phyloP scores from a whole-genome alignment of 2,329 filamentous ascomycete species.

The Fusarium liriodendri region DNA sequence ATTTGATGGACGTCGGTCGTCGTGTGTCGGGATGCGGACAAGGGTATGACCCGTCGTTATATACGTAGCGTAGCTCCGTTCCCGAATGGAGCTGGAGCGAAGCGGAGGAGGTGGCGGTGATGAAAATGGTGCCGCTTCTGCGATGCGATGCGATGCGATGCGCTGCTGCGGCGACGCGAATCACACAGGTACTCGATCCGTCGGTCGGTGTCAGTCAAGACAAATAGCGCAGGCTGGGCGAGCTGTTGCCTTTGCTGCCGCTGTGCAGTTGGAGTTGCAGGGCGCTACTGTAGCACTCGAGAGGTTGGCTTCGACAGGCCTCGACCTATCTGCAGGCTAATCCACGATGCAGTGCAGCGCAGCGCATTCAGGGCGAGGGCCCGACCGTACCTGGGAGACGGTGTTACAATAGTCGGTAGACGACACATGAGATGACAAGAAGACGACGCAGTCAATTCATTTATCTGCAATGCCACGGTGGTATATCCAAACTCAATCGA shows the following conservation, averaged over 20 bases:
- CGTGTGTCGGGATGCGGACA: neutral
- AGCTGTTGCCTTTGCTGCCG: neutral
- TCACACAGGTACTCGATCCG: neutral
- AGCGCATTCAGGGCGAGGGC: neutral
- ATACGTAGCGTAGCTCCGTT: neutral
- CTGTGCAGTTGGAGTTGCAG: neutral
- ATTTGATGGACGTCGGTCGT: neutral
- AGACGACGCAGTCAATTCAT: neutral
- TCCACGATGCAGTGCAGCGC: neutral
- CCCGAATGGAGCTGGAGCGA: neutral
- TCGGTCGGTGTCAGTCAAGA: neutral
- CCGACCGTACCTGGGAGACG: neutral
- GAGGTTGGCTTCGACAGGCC: neutral
- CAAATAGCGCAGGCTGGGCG: conserved; percentile 13
- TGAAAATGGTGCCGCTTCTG: conserved; percentile 3
- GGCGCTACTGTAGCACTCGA: neutral
- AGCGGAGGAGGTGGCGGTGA: conserved; percentile 24
- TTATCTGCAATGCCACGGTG: neutral
- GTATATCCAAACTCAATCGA: neutral
- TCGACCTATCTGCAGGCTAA: neutral
- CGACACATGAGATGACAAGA: neutral
- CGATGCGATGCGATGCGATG: neutral
- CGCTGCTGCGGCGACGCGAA: conserved; percentile 8
- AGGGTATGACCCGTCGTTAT: neutral
- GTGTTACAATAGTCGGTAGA: neutral